Base-by-base conservation (phyloP, 441 rosid species). In the Erysimum cheiri region DNA sequence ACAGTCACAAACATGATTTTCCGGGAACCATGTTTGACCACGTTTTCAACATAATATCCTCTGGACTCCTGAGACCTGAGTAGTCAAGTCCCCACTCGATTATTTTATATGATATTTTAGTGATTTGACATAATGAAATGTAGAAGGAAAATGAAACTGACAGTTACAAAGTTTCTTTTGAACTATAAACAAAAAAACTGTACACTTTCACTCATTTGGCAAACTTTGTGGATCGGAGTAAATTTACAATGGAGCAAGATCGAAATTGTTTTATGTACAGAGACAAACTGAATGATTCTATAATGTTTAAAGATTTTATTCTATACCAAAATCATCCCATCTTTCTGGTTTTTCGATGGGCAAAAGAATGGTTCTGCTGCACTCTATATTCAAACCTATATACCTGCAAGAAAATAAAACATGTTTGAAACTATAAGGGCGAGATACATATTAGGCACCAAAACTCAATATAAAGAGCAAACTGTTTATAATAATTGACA, bases 331-430 rank as follows among this genome's bases (percentile, higher is more conserved):
- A 75, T 41, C 26, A 57, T 58, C 41, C 79, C 80, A 70, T 71
- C 60, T 37, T 59, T 69, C 8, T 46, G 31, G 50, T 43, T 56
- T 56, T 69, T 48, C 49, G 17, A 63, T 48, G 71, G 71, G 59
- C 36, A 64, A 74, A 75, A 75, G 79, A 75, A 75, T 75, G 79
- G 75, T 70, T 75, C 71, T 70, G 49, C 31, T 73, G 52, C 8
- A 48, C 75, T 64, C 72, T 76, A 70, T 76, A 70, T 59, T n/a
- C 68, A 66, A 70, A 76, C 69, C 63, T 76, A 58, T 70, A 59
- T 22, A 71, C 77, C 80, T 77, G 73, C 70, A 77, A 58, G 28
- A 70, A 40, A 10, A 57, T 62, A 36, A 36, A 54, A 68, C 43
- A 54, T 0, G 4, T 10, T 22, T 55, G 8, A 9, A 26, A 33